Conservation (phyloP, 805 yeast genomes). For the Yamadazyma philogaea region DNA sequence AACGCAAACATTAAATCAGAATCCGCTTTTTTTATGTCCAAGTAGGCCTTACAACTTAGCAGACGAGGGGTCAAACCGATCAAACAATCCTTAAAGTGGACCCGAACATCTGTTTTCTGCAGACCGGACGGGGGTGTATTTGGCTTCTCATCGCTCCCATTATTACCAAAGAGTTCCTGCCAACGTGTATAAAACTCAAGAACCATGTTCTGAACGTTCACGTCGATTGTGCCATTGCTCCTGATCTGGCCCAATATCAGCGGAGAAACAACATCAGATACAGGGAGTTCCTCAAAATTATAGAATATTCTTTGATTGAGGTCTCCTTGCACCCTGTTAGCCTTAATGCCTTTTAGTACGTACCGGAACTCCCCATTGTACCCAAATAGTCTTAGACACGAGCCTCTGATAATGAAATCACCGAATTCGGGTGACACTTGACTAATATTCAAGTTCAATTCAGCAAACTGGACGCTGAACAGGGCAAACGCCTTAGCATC, state of each 20-base stretch:
- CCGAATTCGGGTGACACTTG: constrained; percentile 26
- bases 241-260: constrained; percentile 8
- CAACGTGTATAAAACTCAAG: constrained; percentile 13
- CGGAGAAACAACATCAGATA: constrained; percentile 7
- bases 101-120: constrained; percentile 24
- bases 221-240: constrained; percentile 5
- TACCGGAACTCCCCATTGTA: constrained; percentile 24
- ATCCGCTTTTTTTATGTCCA: constrained; percentile 54
- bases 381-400: constrained; percentile 18
- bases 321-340: constrained; percentile 15
- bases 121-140: neutral
- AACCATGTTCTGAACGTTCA: constrained; percentile 9
- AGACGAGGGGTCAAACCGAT: constrained; percentile 65
- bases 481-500: constrained; percentile 35
- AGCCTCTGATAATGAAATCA: constrained; percentile 15
- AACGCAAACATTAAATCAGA: constrained; percentile 43
- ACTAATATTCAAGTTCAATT: constrained; percentile 16
- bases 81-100: constrained; percentile 49
- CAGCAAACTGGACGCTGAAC: constrained; percentile 27
- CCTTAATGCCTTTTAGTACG: constrained; percentile 16
- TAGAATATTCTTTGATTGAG: constrained; percentile 15
- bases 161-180: constrained; percentile 12
- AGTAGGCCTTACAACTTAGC: constrained; percentile 49
- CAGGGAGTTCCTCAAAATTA: constrained; percentile 19
- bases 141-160: neutral